A percentile compares a stretch with the other conserved stretches of the same genome.
phyloP scores from a whole-genome alignment of 768 basidiomycete genomes.

The Hortiboletus flavorubellus region DNA sequence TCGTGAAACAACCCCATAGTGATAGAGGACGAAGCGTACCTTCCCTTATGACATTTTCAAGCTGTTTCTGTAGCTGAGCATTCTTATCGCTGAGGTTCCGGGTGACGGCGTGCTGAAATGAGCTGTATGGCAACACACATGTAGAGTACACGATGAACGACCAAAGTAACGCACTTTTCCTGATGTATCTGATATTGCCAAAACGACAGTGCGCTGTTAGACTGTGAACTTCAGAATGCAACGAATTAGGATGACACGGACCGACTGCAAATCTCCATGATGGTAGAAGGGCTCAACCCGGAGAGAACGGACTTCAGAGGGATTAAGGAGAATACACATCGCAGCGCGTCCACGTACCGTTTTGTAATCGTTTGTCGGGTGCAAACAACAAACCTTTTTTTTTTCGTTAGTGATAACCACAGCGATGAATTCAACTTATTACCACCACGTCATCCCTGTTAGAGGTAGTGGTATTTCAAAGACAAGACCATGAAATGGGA shows the following conservation, averaged over 20 bases:
- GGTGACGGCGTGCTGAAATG: constrained; percentile 81
- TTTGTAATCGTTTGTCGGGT: constrained; percentile 89
- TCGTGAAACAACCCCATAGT: neutral
- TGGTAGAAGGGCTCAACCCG: constrained; percentile 68
- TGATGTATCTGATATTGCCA: constrained; percentile 92
- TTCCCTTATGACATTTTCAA: constrained; percentile 84
- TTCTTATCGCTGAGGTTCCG: constrained; percentile 81
- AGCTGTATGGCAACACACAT: constrained; percentile 23
- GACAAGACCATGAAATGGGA: neutral
- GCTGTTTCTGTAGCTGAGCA: constrained; percentile 76
- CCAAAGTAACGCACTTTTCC: constrained; percentile 53
- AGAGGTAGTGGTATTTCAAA: neutral
- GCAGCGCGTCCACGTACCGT: constrained; percentile 54
- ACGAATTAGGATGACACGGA: constrained; percentile 24
- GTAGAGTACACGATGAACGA: neutral
- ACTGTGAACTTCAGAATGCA: constrained; percentile 2
- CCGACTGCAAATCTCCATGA: constrained; percentile 83
- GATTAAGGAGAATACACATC: constrained; percentile 1
- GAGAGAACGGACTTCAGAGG: constrained; percentile 72
- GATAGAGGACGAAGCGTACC: constrained; percentile 38
- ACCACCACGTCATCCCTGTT: constrained; percentile 57
- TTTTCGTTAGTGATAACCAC: constrained; percentile 1
- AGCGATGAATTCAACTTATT: constrained; percentile 13
- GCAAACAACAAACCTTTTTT: constrained; percentile 69
- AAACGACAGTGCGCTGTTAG: constrained; percentile 71